These are phyloP conservation scores for Botrytis elliptica DNA, from an alignment of 2,329 filamentous ascomycete genomes.

Conservation along the genomic window DNA sequence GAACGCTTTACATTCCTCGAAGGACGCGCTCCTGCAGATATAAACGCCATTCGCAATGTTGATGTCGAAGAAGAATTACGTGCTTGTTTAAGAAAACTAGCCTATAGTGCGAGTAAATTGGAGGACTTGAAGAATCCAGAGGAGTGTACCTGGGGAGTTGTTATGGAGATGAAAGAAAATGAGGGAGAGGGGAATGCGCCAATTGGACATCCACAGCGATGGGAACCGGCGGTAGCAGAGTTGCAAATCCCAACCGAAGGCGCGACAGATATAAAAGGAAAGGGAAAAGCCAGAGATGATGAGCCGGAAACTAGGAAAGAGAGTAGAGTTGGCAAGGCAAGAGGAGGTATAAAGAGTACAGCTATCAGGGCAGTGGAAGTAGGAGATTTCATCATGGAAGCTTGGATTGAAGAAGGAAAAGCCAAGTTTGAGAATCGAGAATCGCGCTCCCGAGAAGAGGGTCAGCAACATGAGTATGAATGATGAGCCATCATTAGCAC, in stretches of 20 bases:
- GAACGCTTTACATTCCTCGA: constrained; percentile 43
- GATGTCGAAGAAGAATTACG: constrained; percentile 73
- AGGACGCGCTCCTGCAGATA: constrained; percentile 15
- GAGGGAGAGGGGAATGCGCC: constrained; percentile 46
- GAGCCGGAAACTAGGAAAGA: constrained; percentile 1
- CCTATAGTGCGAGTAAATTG: constrained; percentile 58
- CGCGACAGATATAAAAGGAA: background rate
- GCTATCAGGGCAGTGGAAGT: constrained; percentile 63
- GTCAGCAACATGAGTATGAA: background rate
- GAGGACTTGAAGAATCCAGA: constrained; percentile 51
- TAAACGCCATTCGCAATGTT: constrained; percentile 47
- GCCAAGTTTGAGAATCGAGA: constrained; percentile 26
- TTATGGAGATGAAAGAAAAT: constrained; percentile 67
- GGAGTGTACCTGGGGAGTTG: constrained; percentile 73
- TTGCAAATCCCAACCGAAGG: constrained; percentile 31
- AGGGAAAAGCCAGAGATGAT: background rate
- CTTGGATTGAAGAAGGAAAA: constrained; percentile 65
- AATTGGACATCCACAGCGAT: constrained; percentile 60
- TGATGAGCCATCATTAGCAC: no score
- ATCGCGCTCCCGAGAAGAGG: background rate
- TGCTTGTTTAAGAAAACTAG: constrained; percentile 62
- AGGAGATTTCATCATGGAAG: constrained; percentile 64
- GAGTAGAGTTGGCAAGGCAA: constrained; percentile 38
- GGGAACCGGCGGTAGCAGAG: constrained; percentile 55
- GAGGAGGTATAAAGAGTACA: constrained; percentile 55